Percentiles rank a stretch among this genome's conserved stretches.
phyloP scores from a whole-genome alignment of 768 basidiomycete species.

The Termitomyces sp. region DNA sequence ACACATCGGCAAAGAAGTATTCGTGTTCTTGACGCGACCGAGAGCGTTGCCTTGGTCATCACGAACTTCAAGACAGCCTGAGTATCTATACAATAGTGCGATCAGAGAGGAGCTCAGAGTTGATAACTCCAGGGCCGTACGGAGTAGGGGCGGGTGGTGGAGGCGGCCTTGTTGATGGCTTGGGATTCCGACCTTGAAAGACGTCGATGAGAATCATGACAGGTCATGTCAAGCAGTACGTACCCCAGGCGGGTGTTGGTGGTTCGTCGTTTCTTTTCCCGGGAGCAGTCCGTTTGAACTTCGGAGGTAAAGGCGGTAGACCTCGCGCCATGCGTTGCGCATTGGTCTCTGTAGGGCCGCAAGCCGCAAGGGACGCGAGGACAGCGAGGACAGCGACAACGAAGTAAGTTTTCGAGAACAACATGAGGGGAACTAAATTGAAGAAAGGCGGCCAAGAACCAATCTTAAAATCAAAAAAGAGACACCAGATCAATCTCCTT shows the following conservation, averaged over 20 bases:
- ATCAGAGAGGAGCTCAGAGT: neutral
- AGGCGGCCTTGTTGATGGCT: slow-evolving; percentile 16
- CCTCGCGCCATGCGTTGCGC: slow-evolving; percentile 42
- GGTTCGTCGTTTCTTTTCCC: slow-evolving; percentile 16
- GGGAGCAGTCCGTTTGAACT: slow-evolving; percentile 27
- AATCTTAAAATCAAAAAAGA: neutral
- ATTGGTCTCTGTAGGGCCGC: slow-evolving; percentile 32
- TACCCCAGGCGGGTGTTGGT: slow-evolving; percentile 26
- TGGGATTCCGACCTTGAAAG: slow-evolving; percentile 16
- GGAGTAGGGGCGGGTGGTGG: slow-evolving; percentile 21
- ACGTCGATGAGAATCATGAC: neutral
- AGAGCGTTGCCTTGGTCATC: slow-evolving; percentile 22
- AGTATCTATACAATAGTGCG: slow-evolving; percentile 17
- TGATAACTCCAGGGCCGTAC: slow-evolving; percentile 14
- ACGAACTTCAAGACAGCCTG: slow-evolving; percentile 35
- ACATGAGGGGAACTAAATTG: slow-evolving; percentile 6
- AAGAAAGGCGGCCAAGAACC: neutral
- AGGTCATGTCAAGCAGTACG: slow-evolving; percentile 1
- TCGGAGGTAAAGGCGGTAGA: slow-evolving; percentile 35
- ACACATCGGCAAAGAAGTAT: slow-evolving; percentile 22
- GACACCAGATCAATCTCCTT: neutral
- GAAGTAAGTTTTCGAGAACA: slow-evolving; percentile 17
- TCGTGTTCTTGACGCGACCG: slow-evolving; percentile 32
- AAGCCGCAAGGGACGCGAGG: slow-evolving; percentile 15
- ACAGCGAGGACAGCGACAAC: slow-evolving; percentile 21